Evolutionary conservation across 2,329 filamentous ascomycete species (phyloP).

Genomic region (Colletotrichum abscissum): DNA sequence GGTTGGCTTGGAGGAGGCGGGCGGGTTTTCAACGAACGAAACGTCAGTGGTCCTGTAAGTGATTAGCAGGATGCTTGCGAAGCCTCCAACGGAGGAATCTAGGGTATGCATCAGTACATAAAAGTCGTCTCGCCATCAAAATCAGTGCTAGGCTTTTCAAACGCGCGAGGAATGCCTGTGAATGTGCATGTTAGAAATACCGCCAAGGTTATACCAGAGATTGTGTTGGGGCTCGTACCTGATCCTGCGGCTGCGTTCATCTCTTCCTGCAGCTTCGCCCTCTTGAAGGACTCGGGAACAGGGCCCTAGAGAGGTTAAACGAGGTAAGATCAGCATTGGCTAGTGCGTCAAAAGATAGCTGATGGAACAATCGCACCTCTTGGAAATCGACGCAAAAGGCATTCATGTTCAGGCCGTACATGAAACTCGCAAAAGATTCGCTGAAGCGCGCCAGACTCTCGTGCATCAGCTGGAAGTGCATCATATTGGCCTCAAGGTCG

Average conservation of each 20-base stretch:
- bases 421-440: conserved; percentile 94
- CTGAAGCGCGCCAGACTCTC: conserved; percentile 93
- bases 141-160: conserved; percentile 47
- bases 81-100: too few species aligned
- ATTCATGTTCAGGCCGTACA: conserved; percentile 99
- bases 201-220: background rate
- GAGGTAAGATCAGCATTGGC: background rate
- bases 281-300: conserved; percentile 83
- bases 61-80: conserved; percentile 37
- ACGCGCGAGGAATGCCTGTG: background rate
- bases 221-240: conserved; percentile 1
- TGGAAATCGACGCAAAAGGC: conserved; percentile 98
- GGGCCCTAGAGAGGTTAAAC: conserved; percentile 70
- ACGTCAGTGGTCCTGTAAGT: conserved; percentile 83
- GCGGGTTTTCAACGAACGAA: conserved; percentile 88
- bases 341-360: background rate
- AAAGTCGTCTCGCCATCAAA: conserved; percentile 82
- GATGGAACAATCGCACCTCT: conserved; percentile 68
- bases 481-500: conserved; percentile 95
- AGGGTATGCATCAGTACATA: conserved; percentile 62
- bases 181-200: background rate
- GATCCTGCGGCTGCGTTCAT: conserved; percentile 32
- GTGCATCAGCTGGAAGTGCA: conserved; percentile 97
- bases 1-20: conserved; percentile 62
- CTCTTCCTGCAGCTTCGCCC: conserved; percentile 69